phyloP scores from a whole-genome alignment of 129 eudicot species.

The Chrysanthemum seticuspe region DNA sequence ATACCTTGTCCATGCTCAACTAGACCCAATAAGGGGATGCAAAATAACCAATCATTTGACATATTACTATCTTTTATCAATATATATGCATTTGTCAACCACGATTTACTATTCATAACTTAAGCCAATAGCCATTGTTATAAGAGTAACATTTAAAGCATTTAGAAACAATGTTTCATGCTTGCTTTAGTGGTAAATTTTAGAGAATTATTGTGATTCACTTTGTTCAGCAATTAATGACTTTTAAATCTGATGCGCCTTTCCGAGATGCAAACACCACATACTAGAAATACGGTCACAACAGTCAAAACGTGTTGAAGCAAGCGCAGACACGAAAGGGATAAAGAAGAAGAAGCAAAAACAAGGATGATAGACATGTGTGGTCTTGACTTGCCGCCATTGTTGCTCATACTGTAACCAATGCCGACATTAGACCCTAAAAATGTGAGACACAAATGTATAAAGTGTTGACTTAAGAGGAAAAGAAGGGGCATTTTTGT shows the following conservation, averaged over 20 bases:
- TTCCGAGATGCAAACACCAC: conserved; percentile 75
- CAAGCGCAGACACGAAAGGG: conserved; percentile 50
- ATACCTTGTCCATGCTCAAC: too few relatives aligned
- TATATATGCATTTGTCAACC: too few relatives aligned
- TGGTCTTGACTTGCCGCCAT: conserved; percentile 53
- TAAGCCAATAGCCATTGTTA: too few relatives aligned
- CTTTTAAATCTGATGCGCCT: conserved; percentile 75
- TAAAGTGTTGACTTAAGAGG: conserved; percentile 12
- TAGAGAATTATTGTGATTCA: neutral
- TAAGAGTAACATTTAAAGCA: too few relatives aligned
- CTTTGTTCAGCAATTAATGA: conserved; percentile 75
- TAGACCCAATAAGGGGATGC: too few relatives aligned
- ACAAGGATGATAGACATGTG: conserved; percentile 61
- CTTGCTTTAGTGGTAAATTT: neutral
- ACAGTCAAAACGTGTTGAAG: conserved; percentile 54
- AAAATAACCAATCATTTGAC: too few relatives aligned
- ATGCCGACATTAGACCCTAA: neutral
- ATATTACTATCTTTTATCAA: too few relatives aligned
- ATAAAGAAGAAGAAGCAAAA: conserved; percentile 80
- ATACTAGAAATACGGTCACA: conserved; percentile 66
- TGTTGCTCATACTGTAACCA: neutral
- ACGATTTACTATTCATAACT: too few relatives aligned
- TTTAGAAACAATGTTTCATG: too few relatives aligned
- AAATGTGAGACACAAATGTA: conserved; percentile 13
- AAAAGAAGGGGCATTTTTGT: too few relatives aligned